A percentile compares a stretch with the other conserved stretches of the same genome.
phyloP scores from a whole-genome alignment of 2,329 filamentous ascomycete species.

The Hymenoscyphus infarciens region DNA sequence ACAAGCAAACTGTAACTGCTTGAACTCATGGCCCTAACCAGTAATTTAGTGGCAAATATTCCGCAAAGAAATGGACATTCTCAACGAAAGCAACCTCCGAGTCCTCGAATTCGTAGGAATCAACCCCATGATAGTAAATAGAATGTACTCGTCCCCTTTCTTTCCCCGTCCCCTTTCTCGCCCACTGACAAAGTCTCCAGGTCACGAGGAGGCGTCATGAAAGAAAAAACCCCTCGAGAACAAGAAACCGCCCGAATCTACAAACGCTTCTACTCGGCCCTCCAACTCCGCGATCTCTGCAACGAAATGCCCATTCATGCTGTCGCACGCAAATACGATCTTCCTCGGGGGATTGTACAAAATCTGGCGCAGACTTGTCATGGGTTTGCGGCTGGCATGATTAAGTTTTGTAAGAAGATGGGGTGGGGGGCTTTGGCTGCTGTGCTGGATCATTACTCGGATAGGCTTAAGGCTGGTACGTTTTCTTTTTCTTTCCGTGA shows the following conservation, averaged over 20 bases:
- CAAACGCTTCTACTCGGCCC: conserved; percentile 68
- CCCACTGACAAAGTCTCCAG: conserved; percentile 40
- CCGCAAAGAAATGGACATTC: conserved; percentile 63
- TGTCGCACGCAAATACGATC: conserved; percentile 67
- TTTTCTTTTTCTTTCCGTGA: not conserved
- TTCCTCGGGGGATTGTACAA: conserved; percentile 67
- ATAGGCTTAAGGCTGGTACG: conserved; percentile 59
- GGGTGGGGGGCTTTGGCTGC: conserved; percentile 69
- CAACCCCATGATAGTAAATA: conserved; percentile 63
- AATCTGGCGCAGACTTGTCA: conserved; percentile 71
- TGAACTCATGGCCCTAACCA: not conserved
- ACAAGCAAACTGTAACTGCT: not conserved
- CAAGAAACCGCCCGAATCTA: conserved; percentile 61
- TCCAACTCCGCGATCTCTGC: conserved; percentile 75
- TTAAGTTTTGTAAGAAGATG: conserved; percentile 77
- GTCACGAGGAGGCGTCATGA: conserved; percentile 62
- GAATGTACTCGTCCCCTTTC: conserved; percentile 39
- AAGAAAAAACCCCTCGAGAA: conserved; percentile 59
- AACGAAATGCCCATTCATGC: conserved; percentile 70
- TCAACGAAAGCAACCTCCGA: conserved; percentile 69
- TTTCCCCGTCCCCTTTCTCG: conserved; percentile 10
- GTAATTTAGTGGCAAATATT: conserved; percentile 59
- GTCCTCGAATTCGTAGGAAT: conserved; percentile 67
- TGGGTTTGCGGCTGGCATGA: conserved; percentile 74
- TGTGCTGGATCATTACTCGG: conserved; percentile 71